These are phyloP conservation scores for Psilocybe subaeruginosa DNA, from an alignment of 768 basidiomycete species.

Conservation along the genomic window DNA sequence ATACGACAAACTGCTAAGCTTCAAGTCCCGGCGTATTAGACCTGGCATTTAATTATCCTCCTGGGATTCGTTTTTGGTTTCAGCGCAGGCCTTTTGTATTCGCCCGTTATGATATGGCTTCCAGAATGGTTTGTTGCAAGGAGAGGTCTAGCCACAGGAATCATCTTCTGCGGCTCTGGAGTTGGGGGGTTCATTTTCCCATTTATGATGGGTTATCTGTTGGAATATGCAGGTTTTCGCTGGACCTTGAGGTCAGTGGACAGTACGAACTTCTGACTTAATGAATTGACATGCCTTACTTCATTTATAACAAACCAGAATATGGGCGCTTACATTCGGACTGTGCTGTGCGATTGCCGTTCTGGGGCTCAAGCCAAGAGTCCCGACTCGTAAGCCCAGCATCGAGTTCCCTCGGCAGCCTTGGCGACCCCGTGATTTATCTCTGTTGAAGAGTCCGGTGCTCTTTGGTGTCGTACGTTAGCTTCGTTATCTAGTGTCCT, in stretches of 20 bases:
- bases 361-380: constrained; percentile 7
- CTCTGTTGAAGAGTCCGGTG: neutral
- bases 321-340: neutral
- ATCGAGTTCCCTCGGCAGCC: neutral
- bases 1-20: neutral
- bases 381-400: neutral
- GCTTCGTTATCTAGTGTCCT: too few relatives aligned
- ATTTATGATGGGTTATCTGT: constrained; percentile 1
- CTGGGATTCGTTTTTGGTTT: constrained; percentile 7
- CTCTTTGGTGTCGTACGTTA: neutral
- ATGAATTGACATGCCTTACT: neutral
- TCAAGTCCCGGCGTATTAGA: neutral
- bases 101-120: constrained; percentile 9
- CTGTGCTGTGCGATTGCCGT: neutral
- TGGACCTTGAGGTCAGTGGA: constrained; percentile 5
- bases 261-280: too few relatives aligned
- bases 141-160: constrained; percentile 1
- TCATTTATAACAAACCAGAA: neutral
- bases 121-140: constrained; percentile 5
- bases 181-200: constrained; percentile 6
- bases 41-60: constrained; percentile 7
- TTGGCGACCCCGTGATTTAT: neutral
- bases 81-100: neutral
- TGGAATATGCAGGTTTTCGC: constrained; percentile 1
- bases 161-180: constrained; percentile 7